Conservation (phyloP, 148 eudicot genomes). For the Rhododendron henanense region DNA sequence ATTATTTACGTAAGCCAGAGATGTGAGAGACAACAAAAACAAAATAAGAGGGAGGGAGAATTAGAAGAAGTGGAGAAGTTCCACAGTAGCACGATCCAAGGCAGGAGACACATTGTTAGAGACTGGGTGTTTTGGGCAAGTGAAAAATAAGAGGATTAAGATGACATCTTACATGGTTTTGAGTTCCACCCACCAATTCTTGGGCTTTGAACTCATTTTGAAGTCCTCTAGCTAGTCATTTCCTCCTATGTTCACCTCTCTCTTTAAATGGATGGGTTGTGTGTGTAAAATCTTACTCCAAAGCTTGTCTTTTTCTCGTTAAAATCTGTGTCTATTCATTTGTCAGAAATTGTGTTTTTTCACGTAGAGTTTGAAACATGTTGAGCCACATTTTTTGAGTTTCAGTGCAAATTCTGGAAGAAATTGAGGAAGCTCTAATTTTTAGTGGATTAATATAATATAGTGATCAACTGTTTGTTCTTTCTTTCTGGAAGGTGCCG, state of each 20-base stretch:
- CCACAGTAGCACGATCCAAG: not conserved
- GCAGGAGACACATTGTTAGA: not conserved
- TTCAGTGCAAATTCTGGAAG: not conserved
- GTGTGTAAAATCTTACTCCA: not conserved
- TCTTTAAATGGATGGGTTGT: not conserved
- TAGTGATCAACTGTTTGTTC: conserved; percentile 6
- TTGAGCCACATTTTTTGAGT: not conserved
- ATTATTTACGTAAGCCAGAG: not conserved
- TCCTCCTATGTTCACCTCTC: not conserved
- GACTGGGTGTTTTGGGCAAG: not conserved
- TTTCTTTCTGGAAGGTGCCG: conserved; percentile 37
- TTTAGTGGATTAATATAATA: not conserved
- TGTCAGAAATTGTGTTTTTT: not conserved
- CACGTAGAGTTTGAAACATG: not conserved
- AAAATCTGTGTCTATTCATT: not conserved
- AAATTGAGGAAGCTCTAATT: not conserved
- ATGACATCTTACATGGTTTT: not conserved
- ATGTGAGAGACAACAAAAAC: not conserved
- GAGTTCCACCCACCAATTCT: not conserved
- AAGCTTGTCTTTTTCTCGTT: not conserved
- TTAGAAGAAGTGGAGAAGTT: not conserved
- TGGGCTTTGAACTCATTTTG: not conserved
- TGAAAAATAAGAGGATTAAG: not conserved
- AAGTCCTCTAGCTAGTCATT: not conserved
- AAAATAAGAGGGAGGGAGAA: not conserved